phyloP scores from a whole-genome alignment of 192 early-diverging fungal species.

The Gryganskiella cystojenkinii region DNA sequence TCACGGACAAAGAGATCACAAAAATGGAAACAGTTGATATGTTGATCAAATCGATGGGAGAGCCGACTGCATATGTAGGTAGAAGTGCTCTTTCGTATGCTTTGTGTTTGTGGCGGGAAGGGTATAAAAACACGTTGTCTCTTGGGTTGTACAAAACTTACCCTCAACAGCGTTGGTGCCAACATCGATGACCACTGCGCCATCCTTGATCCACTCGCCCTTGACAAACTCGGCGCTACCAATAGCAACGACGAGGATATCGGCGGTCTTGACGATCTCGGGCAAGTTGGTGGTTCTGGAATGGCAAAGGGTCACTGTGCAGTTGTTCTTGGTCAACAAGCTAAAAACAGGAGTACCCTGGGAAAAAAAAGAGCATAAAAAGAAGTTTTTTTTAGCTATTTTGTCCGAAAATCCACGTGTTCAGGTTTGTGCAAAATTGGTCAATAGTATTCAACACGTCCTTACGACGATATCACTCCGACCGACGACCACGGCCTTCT shows the following conservation, averaged over 20 bases:
- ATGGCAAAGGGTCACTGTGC: slow-evolving; percentile 97
- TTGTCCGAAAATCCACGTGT: neutral
- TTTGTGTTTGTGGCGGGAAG: neutral
- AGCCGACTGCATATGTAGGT: neutral
- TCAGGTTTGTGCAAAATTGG: too few species aligned
- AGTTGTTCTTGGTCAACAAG: slow-evolving; percentile 85
- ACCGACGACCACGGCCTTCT: slow-evolving; percentile 92
- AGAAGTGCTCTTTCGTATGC: too few species aligned
- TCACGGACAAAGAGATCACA: neutral
- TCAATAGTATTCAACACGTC: neutral
- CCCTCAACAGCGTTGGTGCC: slow-evolving; percentile 92
- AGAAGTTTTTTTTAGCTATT: neutral
- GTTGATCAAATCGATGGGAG: neutral
- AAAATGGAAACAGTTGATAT: neutral
- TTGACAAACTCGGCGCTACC: slow-evolving; percentile 85
- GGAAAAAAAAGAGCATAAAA: slow-evolving; percentile 8
- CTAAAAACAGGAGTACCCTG: slow-evolving; percentile 86
- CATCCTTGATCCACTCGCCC: slow-evolving; percentile 94
- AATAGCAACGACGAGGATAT: slow-evolving; percentile 93
- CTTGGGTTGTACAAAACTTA: slow-evolving; percentile 12
- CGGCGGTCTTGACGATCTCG: slow-evolving; percentile 78
- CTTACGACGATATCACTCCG: slow-evolving; percentile 96
- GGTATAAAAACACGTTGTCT: neutral
- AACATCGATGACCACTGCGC: slow-evolving; percentile 96
- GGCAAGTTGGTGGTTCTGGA: slow-evolving; percentile 81